Percentiles rank a stretch among this genome's conserved stretches.
phyloP scores from a whole-genome alignment of 2,329 filamentous ascomycete species.

The Cladosporium phlei region DNA sequence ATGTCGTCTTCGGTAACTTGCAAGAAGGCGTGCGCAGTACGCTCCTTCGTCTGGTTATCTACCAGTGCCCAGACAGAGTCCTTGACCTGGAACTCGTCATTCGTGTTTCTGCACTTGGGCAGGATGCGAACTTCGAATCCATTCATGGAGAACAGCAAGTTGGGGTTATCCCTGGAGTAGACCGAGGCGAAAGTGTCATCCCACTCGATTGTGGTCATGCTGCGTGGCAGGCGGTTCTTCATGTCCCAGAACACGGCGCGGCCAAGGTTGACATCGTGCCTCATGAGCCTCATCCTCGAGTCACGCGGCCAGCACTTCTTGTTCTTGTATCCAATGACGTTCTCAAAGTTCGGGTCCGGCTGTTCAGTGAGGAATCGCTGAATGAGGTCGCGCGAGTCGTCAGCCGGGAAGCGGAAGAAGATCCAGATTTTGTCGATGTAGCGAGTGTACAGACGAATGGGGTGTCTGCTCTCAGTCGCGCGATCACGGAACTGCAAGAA shows the following conservation, averaged over 20 bases:
- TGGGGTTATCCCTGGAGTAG: slow-evolving; percentile 96
- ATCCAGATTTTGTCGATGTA: slow-evolving; percentile 99
- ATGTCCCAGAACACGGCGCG: slow-evolving; percentile 98
- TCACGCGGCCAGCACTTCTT: slow-evolving; percentile 99
- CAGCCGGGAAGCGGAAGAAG: slow-evolving; percentile 86
- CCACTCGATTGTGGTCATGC: slow-evolving; percentile 97
- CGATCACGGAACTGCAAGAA: slow-evolving; percentile 95
- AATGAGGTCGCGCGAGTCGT: slow-evolving; percentile 92
- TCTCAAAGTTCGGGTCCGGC: slow-evolving; percentile 97
- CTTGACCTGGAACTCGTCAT: slow-evolving; percentile 94
- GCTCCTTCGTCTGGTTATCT: slow-evolving; percentile 93
- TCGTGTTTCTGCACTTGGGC: slow-evolving; percentile 89
- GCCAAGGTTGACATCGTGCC: slow-evolving; percentile 95
- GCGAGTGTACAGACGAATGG: slow-evolving; percentile 93
- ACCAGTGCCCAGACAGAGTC: slow-evolving; percentile 98
- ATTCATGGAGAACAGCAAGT: slow-evolving; percentile 94
- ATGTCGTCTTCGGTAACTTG: slow-evolving; percentile 98
- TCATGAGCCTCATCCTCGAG: slow-evolving; percentile 95
- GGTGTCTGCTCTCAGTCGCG: slow-evolving; percentile 86
- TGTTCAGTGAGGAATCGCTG: slow-evolving; percentile 97
- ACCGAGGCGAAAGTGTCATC: slow-evolving; percentile 98
- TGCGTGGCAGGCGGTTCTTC: slow-evolving; percentile 92
- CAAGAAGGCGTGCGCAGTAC: slow-evolving; percentile 93
- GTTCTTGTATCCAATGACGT: slow-evolving; percentile 97
- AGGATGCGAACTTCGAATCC: slow-evolving; percentile 96